Evolutionary conservation across 352 stramenopile species (phyloP).

Genomic region (Globisporangium alternatum): DNA sequence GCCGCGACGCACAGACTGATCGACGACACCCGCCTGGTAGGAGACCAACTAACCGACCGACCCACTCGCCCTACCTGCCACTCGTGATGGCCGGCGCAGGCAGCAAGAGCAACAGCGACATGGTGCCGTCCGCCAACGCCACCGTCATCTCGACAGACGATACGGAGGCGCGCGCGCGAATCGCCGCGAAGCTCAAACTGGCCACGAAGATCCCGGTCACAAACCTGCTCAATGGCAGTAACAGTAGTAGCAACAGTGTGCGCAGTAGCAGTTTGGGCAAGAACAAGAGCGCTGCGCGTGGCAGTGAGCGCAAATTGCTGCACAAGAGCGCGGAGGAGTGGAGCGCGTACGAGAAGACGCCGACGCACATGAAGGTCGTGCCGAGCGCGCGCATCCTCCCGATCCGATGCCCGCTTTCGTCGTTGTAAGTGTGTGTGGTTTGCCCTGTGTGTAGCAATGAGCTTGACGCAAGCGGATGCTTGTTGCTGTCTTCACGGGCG

Average conservation of each 20-base stretch:
- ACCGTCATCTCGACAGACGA: constrained; percentile 16
- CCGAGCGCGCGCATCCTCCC: constrained; percentile 60
- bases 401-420: constrained; percentile 77
- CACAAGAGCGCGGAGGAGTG: constrained; percentile 63
- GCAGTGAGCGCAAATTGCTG: constrained; percentile 57
- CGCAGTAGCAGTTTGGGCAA: constrained; percentile 18
- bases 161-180: constrained; percentile 15
- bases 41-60: not conserved
- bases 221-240: constrained; percentile 16
- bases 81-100: not conserved
- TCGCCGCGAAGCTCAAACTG: constrained; percentile 23
- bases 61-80: not conserved
- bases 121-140: not conserved
- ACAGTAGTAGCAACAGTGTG: constrained; percentile 3
- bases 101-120: not conserved
- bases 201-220: constrained; percentile 9
- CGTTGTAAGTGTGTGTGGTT: constrained; percentile 45
- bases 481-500: not conserved
- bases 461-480: not conserved
- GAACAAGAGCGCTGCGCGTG: constrained; percentile 6
- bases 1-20: not conserved
- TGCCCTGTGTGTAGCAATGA: constrained; percentile 2
- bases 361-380: constrained; percentile 47
- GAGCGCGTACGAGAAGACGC: constrained; percentile 58
- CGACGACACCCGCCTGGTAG: not conserved